A percentile compares a stretch with the other conserved stretches of the same genome.
These are phyloP conservation scores for Cyberlindnera mrakii DNA, from an alignment of 805 yeast species.

Conservation along the genomic window DNA sequence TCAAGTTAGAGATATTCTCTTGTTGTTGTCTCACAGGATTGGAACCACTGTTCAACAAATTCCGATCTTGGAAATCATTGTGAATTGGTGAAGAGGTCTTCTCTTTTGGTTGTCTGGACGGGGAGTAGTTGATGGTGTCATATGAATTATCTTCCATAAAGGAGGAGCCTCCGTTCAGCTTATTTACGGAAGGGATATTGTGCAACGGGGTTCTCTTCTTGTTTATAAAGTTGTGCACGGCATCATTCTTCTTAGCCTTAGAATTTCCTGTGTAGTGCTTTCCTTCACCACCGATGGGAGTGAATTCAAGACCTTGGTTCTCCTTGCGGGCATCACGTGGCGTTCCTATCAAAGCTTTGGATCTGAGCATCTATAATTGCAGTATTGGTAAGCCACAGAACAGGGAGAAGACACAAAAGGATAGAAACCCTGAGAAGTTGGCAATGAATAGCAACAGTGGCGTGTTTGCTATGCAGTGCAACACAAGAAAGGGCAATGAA, in stretches of 20 bases:
- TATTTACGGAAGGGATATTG: slow-evolving; percentile 15
- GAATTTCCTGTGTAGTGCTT: background rate
- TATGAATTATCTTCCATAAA: slow-evolving; percentile 20
- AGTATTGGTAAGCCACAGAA: too few species aligned
- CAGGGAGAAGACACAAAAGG: too few species aligned
- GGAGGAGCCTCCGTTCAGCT: slow-evolving; percentile 23
- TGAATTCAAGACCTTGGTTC: slow-evolving; percentile 1
- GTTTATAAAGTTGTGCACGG: slow-evolving; percentile 5
- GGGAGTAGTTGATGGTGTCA: slow-evolving; percentile 16
- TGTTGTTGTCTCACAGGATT: slow-evolving; percentile 28
- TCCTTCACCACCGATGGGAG: slow-evolving; percentile 1
- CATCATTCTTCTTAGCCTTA: slow-evolving; percentile 1
- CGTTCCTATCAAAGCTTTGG: slow-evolving; percentile 2
- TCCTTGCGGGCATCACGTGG: slow-evolving; percentile 1
- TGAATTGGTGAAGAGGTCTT: slow-evolving; percentile 13
- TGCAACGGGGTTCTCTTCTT: slow-evolving; percentile 11
- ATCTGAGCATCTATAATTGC: background rate
- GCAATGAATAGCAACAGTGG: too few species aligned
- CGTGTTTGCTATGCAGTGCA: too few species aligned
- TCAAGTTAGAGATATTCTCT: slow-evolving; percentile 25
- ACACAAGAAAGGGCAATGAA: too few species aligned
- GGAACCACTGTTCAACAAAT: slow-evolving; percentile 20
- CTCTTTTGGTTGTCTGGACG: slow-evolving; percentile 2
- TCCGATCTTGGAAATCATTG: slow-evolving; percentile 8
- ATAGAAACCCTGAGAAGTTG: too few species aligned